Evolutionary conservation across 2,329 filamentous ascomycete genomes (phyloP), one percentile per base, ranked within the genome.

Genomic region (Tolypocladium paradoxum): DNA sequence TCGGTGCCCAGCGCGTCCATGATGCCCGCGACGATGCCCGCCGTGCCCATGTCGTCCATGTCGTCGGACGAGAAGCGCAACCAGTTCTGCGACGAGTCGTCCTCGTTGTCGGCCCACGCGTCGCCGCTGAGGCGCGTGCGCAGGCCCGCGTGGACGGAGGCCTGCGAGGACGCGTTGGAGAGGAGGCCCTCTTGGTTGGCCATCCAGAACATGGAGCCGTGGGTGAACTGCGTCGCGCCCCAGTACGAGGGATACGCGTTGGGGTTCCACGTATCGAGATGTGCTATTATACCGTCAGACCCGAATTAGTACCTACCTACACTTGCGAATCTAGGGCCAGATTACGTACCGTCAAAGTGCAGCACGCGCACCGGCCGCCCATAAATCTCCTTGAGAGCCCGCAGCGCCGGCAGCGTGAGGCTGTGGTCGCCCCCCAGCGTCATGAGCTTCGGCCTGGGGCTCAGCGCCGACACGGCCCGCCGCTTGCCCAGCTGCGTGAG

Each of bases 191-290:
- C 90, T 33, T 84, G 83, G 49, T 84, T 84, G 6, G 90, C 90
- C 60, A 92, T 79, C 86, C 89, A 92, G 76, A 95, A 95, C 84
- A 95, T 93, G 60, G 82, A 88, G 5, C 91, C 90, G 68, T 96
- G 90, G 64, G 85, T 95, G 73, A 95, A 93, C 60, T 85, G 65
- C 7, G 68, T 68, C n/a, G 60, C 57, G 38, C 66, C 67, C 90
- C 90, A 96, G 53, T 84, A 82, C 18, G 79, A 84, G 0, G 88
- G 87, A 68, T 95, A 95, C 60, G 88, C 85, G 27, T 76, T 79
- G 2, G 89, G 88, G 65, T 92, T 84, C 88, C 89, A 93, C 2
- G 89, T 93, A 65, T 93, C 89, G 2, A 93, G 77, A 66, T 95
- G 88, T 22, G 72, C 73, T 70, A 37, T 16, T 70, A 37, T 16